phyloP scores from a whole-genome alignment of 2,329 filamentous ascomycete species.

The Neofusicoccum cordaticola region DNA sequence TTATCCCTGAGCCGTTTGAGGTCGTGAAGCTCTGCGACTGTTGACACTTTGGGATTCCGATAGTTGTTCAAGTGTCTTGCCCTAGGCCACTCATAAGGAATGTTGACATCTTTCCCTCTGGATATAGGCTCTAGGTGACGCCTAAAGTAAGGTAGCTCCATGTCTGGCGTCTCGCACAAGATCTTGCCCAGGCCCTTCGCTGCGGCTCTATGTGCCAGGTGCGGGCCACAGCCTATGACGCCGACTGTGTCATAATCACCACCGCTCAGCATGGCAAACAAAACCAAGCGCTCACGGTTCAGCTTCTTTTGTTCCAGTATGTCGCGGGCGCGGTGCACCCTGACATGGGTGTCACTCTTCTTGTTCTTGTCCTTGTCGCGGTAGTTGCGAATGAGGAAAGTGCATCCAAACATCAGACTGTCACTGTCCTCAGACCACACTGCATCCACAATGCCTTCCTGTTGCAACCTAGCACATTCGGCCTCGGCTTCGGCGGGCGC shows the following conservation, averaged over 20 bases:
- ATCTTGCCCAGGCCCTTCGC: constrained; percentile 29
- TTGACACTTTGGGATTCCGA: constrained; percentile 34
- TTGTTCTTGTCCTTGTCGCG: constrained; percentile 27
- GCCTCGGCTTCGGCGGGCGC: constrained; percentile 50
- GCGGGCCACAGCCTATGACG: constrained; percentile 35
- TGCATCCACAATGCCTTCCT: constrained; percentile 46
- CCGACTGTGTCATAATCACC: constrained; percentile 42
- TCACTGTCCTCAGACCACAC: constrained; percentile 51
- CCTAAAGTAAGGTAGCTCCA: background rate
- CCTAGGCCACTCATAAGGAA: background rate
- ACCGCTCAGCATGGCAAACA: constrained; percentile 42
- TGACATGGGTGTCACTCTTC: constrained; percentile 30
- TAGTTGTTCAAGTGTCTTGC: constrained; percentile 33
- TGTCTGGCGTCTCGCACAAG: constrained; percentile 22
- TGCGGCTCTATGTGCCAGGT: constrained; percentile 28
- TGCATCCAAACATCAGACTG: constrained; percentile 48
- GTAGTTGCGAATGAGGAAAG: constrained; percentile 39
- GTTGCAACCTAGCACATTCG: constrained; percentile 47
- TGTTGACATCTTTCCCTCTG: background rate
- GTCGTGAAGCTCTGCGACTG: constrained; percentile 28
- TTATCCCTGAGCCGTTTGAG: constrained; percentile 27
- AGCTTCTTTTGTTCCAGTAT: constrained; percentile 30
- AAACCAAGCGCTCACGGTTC: constrained; percentile 36
- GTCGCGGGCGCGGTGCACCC: constrained; percentile 30
- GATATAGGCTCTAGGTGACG: constrained; percentile 7